A percentile compares a stretch with the other conserved stretches of the same genome.
Conservation (phyloP, 805 yeast genomes). For the Sporopachydermia quercuum region DNA sequence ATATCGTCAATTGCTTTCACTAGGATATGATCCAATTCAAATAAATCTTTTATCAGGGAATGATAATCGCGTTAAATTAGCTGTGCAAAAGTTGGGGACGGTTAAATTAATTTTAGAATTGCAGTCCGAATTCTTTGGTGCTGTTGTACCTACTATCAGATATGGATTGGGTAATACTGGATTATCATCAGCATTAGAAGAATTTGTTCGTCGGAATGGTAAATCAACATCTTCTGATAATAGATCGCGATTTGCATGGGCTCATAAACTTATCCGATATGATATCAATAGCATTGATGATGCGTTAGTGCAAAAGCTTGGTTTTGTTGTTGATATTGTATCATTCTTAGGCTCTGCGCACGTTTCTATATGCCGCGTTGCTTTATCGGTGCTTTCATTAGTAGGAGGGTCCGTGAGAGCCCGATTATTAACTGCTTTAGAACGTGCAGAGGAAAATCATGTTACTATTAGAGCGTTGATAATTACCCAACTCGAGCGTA, state of each 20-base stretch:
- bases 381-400: not conserved
- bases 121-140: slow-evolving; percentile 7
- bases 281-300: not conserved
- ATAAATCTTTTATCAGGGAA: not conserved
- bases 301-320: not conserved
- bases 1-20: not conserved
- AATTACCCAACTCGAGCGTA: not conserved
- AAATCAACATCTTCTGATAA: not conserved
- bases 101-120: not conserved
- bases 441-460: not conserved
- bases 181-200: not conserved
- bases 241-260: not conserved
- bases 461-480: not conserved
- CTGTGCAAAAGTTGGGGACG: not conserved
- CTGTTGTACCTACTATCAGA: not conserved
- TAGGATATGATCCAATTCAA: not conserved
- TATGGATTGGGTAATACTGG: slow-evolving; percentile 5
- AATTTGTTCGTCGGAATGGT: not conserved
- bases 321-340: not conserved
- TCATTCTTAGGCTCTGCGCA: not conserved
- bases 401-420: not conserved
- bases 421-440: not conserved
- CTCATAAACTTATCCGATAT: not conserved
- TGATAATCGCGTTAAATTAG: not conserved
- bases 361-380: not conserved